Evolutionary conservation across 2,329 filamentous ascomycete species (phyloP).

Genomic region (Fusarium nodosum): DNA sequence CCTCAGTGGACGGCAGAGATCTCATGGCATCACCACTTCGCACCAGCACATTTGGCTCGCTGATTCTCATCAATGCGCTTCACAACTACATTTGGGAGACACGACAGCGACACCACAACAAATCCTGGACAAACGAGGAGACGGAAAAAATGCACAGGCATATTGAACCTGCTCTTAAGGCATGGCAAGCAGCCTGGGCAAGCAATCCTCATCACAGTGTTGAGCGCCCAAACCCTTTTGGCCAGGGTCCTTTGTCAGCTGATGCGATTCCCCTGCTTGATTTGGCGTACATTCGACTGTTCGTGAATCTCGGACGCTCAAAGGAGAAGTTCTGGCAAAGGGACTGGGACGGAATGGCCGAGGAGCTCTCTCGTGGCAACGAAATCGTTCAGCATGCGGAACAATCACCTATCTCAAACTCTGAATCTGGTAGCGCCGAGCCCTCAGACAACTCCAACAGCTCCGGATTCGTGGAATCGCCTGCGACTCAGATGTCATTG

Average conservation of each 20-base stretch:
- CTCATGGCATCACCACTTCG: conserved; percentile 73
- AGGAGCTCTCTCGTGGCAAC: conserved; percentile 83
- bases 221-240: conserved; percentile 87
- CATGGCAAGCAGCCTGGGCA: conserved; percentile 94
- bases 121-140: conserved; percentile 90
- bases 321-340: conserved; percentile 96
- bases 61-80: conserved; percentile 91
- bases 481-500: conserved; percentile 63
- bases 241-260: conserved; percentile 83
- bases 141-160: conserved; percentile 96
- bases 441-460: conserved; percentile 63
- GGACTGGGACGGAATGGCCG: conserved; percentile 91
- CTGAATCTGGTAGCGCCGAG: conserved; percentile 60
- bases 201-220: conserved; percentile 87
- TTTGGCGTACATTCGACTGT: conserved; percentile 90
- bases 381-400: conserved; percentile 82
- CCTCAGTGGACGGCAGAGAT: conserved; percentile 53
- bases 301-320: conserved; percentile 90
- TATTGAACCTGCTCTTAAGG: conserved; percentile 92
- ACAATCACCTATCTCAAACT: conserved; percentile 67
- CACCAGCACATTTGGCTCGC: conserved; percentile 91
- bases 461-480: conserved; percentile 65
- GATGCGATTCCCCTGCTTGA: conserved; percentile 93
- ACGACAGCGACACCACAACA: conserved; percentile 86
- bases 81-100: conserved; percentile 99